Evolutionary conservation across 345 rosid genomes (phyloP).

Genomic region (Stellera chamaejasme): DNA sequence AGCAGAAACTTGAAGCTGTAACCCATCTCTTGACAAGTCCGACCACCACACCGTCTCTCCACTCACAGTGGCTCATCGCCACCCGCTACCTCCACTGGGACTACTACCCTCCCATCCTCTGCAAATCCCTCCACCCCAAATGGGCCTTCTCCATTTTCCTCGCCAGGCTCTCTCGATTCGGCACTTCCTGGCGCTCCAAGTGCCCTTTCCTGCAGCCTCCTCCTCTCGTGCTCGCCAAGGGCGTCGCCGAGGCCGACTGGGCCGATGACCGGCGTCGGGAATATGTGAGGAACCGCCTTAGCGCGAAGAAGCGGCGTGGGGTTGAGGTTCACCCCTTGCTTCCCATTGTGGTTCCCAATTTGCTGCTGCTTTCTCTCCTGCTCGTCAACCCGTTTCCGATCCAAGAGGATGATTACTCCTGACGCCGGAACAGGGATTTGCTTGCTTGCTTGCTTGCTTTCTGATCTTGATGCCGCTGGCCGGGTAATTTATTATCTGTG

Average conservation of each 20-base stretch:
- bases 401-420: constrained; percentile 1
- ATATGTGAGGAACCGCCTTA: constrained; percentile 45
- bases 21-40: constrained; percentile 56
- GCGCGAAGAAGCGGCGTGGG: constrained; percentile 31
- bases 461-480: neutral
- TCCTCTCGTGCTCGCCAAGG: constrained; percentile 49
- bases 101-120: constrained; percentile 53
- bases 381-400: constrained; percentile 45
- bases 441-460: neutral
- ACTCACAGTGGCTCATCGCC: constrained; percentile 51
- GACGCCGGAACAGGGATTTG: neutral
- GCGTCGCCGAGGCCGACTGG: constrained; percentile 69
- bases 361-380: constrained; percentile 44
- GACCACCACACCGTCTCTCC: constrained; percentile 33
- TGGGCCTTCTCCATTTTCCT: constrained; percentile 53
- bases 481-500: neutral
- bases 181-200: constrained; percentile 70
- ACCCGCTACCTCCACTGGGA: constrained; percentile 54
- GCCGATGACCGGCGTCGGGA: constrained; percentile 44
- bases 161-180: constrained; percentile 41
- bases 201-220: constrained; percentile 83
- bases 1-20: constrained; percentile 34
- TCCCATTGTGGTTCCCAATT: constrained; percentile 52
- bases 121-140: constrained; percentile 25
- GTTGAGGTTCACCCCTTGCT: constrained; percentile 41